These are phyloP conservation scores for Ajuga reptans DNA, from an alignment of 305 asterid genomes.

Conservation along the genomic window DNA sequence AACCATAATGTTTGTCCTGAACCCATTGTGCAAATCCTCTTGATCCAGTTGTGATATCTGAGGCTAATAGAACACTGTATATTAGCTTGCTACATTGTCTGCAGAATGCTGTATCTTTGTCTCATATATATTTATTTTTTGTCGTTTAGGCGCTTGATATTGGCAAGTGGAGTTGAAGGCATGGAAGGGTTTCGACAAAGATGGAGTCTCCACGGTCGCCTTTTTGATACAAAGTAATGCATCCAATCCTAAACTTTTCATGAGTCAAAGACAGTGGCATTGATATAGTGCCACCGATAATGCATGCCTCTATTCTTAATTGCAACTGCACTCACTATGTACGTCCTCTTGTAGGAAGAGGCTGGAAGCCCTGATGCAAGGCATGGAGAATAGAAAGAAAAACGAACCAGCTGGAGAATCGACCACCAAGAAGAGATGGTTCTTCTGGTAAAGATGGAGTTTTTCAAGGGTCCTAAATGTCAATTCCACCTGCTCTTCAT, in stretches of 20 bases:
- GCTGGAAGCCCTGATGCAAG: slow-evolving; percentile 64
- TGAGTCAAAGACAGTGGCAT: not conserved
- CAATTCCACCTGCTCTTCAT: not conserved
- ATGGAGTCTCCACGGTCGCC: slow-evolving; percentile 89
- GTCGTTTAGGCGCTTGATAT: slow-evolving; percentile 54
- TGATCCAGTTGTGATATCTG: not conserved
- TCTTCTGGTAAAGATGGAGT: slow-evolving; percentile 53
- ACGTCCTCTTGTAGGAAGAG: slow-evolving; percentile 43
- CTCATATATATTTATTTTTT: not conserved
- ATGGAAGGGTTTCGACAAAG: slow-evolving; percentile 84
- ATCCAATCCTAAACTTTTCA: not conserved
- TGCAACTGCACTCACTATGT: not conserved
- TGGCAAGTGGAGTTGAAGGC: slow-evolving; percentile 96
- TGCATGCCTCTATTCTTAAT: not conserved
- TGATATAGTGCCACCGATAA: not conserved
- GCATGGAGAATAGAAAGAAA: slow-evolving; percentile 53
- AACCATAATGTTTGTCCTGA: not conserved
- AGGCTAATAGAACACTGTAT: not conserved
- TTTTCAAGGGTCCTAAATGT: not conserved
- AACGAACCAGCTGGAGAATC: slow-evolving; percentile 34
- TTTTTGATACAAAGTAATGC: slow-evolving; percentile 70
- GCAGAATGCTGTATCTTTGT: not conserved
- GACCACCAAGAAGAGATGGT: slow-evolving; percentile 52
- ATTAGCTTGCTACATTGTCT: not conserved
- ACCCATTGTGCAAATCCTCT: not conserved